Base-by-base conservation (phyloP, 2,329 filamentous ascomycete genomes). In the Thielaviopsis populi region DNA sequence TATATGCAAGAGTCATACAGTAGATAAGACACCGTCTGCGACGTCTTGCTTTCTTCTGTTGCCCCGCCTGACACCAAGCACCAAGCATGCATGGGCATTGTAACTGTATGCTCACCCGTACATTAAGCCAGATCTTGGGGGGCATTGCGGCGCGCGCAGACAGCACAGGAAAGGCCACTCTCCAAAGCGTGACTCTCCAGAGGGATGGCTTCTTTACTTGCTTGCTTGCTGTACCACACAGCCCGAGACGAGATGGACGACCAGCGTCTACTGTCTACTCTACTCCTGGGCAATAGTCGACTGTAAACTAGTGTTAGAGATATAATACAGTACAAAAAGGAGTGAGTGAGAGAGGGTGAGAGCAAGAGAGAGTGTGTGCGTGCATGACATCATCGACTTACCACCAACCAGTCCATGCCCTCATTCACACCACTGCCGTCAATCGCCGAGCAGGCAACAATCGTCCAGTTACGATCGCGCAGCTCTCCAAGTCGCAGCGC, bases 331-430 rank as follows among this genome's bases (percentile, higher is more conserved):
- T 24, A 40, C 19, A 43, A 6, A 62, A 6, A 19, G 37, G 37
- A 42, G 58, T 7, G 40, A 59, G 10, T 5, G 24, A 41, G 15
- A 30, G 33, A 59, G 17, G 33, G 27, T 37, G 37, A 10, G 27
- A 41, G 17, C 4, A 24, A 59, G 27, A 59, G 17, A 3, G 2
- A 30, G 48, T 4, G 24, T 53, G 60, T 62, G 15, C 59, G 15
- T 15, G 11, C 19, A n/a, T 37, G 15, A 46, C 17, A 63, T 58
- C 1, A 17, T 53, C 27, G 63, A 79, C 80, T 75, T 76, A 92
- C 89, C 80, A 95, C 91, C 73, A 99, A 79, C 94, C 94, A 99
- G 75, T 99, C 94, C 94, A 99, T 99, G 66, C 94, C 94, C 76
- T 99, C 94, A 68, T 87, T 89, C 54, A 99, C 89, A 73, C 94